phyloP scores from a whole-genome alignment of 495 filamentous ascomycete genomes.

The Talaromyces borbonicus region DNA sequence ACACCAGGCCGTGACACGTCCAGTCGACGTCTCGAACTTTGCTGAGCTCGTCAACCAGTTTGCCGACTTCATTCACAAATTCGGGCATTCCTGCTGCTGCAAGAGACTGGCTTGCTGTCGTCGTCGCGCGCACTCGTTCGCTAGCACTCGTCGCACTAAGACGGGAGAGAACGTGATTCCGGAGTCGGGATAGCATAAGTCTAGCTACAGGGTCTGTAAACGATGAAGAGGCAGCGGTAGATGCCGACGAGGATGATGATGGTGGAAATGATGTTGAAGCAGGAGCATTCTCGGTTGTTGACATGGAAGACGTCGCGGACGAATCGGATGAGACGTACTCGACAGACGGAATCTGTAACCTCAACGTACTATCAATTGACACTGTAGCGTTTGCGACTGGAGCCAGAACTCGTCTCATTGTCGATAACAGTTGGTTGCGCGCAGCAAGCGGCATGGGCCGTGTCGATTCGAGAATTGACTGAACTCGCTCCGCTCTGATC shows the following conservation, averaged over 20 bases:
- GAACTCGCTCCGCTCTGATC: slow-evolving; percentile 51
- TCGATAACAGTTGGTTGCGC: slow-evolving; percentile 33
- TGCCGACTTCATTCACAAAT: slow-evolving; percentile 76
- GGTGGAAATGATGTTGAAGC: not conserved
- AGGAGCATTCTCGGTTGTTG: no score
- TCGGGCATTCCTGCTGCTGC: slow-evolving; percentile 74
- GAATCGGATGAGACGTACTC: slow-evolving; percentile 18
- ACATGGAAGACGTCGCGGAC: no score
- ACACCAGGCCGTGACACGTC: slow-evolving; percentile 67
- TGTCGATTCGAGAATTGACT: slow-evolving; percentile 67
- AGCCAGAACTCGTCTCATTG: slow-evolving; percentile 47
- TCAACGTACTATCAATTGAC: slow-evolving; percentile 15
- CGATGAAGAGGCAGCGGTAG: slow-evolving; percentile 11
- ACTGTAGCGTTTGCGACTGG: slow-evolving; percentile 33
- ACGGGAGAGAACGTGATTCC: slow-evolving; percentile 64
- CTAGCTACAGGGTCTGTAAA: slow-evolving; percentile 72
- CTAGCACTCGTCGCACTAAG: slow-evolving; percentile 65
- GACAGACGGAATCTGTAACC: slow-evolving; percentile 23
- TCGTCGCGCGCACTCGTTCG: slow-evolving; percentile 73
- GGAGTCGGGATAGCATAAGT: slow-evolving; percentile 65
- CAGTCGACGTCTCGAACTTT: slow-evolving; percentile 72
- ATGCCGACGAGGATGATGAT: slow-evolving; percentile 10
- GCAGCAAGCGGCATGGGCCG: slow-evolving; percentile 61
- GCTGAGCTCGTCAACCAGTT: slow-evolving; percentile 68
- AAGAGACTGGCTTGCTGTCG: slow-evolving; percentile 72